Conservation (phyloP, 2,329 filamentous ascomycete species). For the Raffaelea arxii region DNA sequence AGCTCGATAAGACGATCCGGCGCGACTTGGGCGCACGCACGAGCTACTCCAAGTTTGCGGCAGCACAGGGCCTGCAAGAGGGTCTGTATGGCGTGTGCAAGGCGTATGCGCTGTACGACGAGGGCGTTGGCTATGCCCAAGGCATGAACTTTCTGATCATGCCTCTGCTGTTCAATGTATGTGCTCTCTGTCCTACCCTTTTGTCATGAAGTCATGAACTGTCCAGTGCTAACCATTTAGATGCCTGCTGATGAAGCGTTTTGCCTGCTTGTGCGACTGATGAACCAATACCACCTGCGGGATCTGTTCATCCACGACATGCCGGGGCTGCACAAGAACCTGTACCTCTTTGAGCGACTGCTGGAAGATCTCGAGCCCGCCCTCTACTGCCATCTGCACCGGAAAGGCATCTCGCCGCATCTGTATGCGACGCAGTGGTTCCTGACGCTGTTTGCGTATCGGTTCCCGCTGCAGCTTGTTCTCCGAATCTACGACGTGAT, state of each 20-base stretch:
- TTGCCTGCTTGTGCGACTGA: conserved; percentile 80
- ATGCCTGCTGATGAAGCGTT: conserved; percentile 98
- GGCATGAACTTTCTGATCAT: conserved; percentile 99
- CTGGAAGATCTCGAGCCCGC: conserved; percentile 91
- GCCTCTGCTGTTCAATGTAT: conserved; percentile 87
- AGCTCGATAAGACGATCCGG: conserved; percentile 84
- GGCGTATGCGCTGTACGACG: conserved; percentile 91
- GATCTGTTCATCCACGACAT: conserved; percentile 94
- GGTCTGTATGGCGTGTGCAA: conserved; percentile 94
- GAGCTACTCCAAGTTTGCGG: conserved; percentile 93
- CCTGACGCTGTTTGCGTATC: conserved; percentile 94
- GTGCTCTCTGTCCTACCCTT: conserved; percentile 18
- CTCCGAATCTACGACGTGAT: conserved; percentile 95
- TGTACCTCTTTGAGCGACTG: conserved; percentile 91
- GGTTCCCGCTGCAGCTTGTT: conserved; percentile 91
- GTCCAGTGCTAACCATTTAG: conserved; percentile 27
- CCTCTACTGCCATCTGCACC: conserved; percentile 85
- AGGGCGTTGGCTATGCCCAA: conserved; percentile 90
- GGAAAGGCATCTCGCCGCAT: conserved; percentile 78
- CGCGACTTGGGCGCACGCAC: conserved; percentile 86
- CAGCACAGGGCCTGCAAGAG: conserved; percentile 84
- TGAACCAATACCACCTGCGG: conserved; percentile 92
- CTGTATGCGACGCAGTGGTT: conserved; percentile 99
- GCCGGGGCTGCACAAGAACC: conserved; percentile 84
- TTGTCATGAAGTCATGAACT: neutral